phyloP scores from a whole-genome alignment of 768 basidiomycete genomes.

The Leccinum aurantiacum region DNA sequence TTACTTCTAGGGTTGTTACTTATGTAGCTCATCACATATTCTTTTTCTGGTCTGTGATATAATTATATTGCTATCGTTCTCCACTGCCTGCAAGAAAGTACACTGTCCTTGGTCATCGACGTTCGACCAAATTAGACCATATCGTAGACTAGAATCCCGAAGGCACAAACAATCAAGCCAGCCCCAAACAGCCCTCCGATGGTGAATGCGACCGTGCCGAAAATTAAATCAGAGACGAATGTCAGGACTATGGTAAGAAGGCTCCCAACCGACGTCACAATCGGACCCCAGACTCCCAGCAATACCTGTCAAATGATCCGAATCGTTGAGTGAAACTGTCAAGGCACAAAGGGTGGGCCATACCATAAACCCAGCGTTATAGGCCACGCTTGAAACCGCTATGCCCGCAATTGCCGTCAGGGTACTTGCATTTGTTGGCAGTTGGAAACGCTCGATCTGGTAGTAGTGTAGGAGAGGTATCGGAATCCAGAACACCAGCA shows the following conservation, averaged over 20 bases:
- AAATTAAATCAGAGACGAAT: constrained; percentile 72
- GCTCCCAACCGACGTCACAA: constrained; percentile 84
- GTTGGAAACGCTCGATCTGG: constrained; percentile 63
- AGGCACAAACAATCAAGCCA: constrained; percentile 77
- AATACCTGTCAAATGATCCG: constrained; percentile 51
- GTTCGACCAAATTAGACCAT: constrained; percentile 42
- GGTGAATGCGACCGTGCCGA: constrained; percentile 66
- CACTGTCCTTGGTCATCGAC: background rate
- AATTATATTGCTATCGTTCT: constrained; percentile 36
- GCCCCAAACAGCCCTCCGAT: constrained; percentile 75
- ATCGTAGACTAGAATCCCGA: constrained; percentile 75
- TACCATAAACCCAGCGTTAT: constrained; percentile 88
- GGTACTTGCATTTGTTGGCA: constrained; percentile 53
- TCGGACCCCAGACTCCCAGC: constrained; percentile 84
- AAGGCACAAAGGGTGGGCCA: constrained; percentile 11
- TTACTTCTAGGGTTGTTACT: constrained; percentile 31
- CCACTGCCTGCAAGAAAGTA: constrained; percentile 1
- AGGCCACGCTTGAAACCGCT: constrained; percentile 66
- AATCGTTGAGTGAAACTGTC: constrained; percentile 7
- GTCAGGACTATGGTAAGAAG: constrained; percentile 94
- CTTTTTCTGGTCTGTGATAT: constrained; percentile 40
- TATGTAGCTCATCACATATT: constrained; percentile 35
- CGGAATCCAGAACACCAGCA: constrained; percentile 75
- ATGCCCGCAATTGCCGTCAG: constrained; percentile 63
- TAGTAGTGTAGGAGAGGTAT: constrained; percentile 70